Evolutionary conservation across 768 basidiomycete species (phyloP).

Genomic region (Rhizopogon vesiculosus): DNA sequence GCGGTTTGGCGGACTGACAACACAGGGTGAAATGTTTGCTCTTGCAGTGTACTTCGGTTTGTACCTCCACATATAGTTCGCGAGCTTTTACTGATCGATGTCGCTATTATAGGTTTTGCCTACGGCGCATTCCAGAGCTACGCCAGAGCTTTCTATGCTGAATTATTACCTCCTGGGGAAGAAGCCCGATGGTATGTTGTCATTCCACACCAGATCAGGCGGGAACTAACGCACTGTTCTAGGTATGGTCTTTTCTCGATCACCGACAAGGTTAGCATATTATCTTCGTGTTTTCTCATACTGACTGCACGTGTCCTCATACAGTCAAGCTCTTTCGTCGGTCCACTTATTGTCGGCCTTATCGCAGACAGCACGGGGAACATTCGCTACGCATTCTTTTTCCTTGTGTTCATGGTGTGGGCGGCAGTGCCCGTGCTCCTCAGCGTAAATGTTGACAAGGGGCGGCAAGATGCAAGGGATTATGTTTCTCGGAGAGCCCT

Average conservation of each 20-base stretch:
- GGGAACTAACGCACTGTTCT: neutral
- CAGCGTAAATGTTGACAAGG: slow-evolving; percentile 65
- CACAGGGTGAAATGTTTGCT: slow-evolving; percentile 79
- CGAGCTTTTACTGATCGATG: neutral
- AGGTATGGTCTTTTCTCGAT: slow-evolving; percentile 82
- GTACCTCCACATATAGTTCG: slow-evolving; percentile 10
- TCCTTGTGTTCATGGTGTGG: slow-evolving; percentile 81
- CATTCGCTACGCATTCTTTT: slow-evolving; percentile 88
- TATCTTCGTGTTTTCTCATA: neutral
- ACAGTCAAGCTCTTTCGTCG: slow-evolving; percentile 88
- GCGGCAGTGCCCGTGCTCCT: slow-evolving; percentile 71
- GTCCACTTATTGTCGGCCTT: slow-evolving; percentile 83
- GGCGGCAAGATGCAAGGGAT: slow-evolving; percentile 45
- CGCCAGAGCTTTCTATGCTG: slow-evolving; percentile 81
- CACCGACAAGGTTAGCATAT: slow-evolving; percentile 68
- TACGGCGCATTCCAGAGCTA: slow-evolving; percentile 93
- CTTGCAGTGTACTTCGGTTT: slow-evolving; percentile 80
- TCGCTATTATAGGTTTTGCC: slow-evolving; percentile 45
- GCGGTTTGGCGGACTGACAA: slow-evolving; percentile 69
- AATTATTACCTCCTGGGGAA: slow-evolving; percentile 81
- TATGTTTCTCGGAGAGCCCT: slow-evolving; percentile 16
- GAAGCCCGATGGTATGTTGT: slow-evolving; percentile 77
- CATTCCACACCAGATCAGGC: neutral
- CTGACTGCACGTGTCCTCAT: slow-evolving; percentile 1
- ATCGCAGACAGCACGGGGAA: slow-evolving; percentile 89